phyloP scores from a whole-genome alignment of 2,329 filamentous ascomycete genomes.

The Fusarium neocosmosporiellum region DNA sequence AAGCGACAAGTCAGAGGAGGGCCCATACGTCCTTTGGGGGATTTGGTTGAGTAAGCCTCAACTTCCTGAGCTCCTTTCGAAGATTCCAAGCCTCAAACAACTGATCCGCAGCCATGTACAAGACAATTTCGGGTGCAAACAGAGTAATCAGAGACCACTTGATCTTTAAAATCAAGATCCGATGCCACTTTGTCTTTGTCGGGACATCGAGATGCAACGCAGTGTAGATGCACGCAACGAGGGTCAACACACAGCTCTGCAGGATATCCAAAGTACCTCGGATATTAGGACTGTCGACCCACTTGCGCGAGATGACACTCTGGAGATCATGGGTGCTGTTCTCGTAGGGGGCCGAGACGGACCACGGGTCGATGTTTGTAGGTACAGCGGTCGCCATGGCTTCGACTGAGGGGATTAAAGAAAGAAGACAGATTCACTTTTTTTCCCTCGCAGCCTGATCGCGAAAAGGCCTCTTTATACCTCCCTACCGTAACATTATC shows the following conservation, averaged over 20 bases:
- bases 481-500: background rate
- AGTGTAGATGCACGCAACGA: slow-evolving; percentile 49
- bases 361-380: background rate
- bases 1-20: background rate
- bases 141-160: slow-evolving; percentile 47
- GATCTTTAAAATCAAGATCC: slow-evolving; percentile 32
- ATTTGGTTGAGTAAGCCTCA: background rate
- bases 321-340: background rate
- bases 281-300: background rate
- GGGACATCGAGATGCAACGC: slow-evolving; percentile 52
- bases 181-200: slow-evolving; percentile 3
- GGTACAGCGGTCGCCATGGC: background rate
- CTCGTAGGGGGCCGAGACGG: background rate
- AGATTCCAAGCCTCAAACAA: slow-evolving; percentile 18
- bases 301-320: background rate
- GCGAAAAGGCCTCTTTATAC: background rate
- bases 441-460: background rate
- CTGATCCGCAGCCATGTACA: slow-evolving; percentile 39
- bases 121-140: slow-evolving; percentile 47
- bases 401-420: background rate
- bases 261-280: slow-evolving; percentile 36
- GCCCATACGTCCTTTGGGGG: background rate
- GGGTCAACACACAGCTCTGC: slow-evolving; percentile 47
- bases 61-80: background rate
- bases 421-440: background rate